Base-by-base conservation (phyloP, 2,329 filamentous ascomycete species). In the Triangularia verruculosa region DNA sequence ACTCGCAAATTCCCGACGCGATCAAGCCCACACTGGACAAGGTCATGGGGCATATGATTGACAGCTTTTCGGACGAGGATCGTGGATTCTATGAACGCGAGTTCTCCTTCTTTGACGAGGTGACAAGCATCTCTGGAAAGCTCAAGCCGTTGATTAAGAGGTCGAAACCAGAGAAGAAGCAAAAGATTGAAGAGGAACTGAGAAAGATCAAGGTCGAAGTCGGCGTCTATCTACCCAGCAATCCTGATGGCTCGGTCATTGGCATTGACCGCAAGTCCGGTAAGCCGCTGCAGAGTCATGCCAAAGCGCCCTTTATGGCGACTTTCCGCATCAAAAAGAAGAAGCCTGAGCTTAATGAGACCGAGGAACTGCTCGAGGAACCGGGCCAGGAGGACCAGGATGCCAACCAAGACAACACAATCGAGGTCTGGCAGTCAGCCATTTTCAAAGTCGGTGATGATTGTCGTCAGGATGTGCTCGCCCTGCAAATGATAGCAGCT, bases 401-500 rank as follows among this genome's bases (percentile, higher is more conserved):
- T 28, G 63, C 73, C 7, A 71, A 72, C 27, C 78, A 79, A 60
- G 86, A 84, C 71, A 91, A 87, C 0, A 54, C 25, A 12, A 87
- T 96, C 69, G 96, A 99, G 76, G 90, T 94, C n/a, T 98, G 95
- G 96, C 95, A 99, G 76, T 96, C 93, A 1, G 95, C 94, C 62
- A 99, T 99, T 73, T 99, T 99, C 87, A 99, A 99, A 76, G 96
- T 99, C 57, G 95, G 95, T 66, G 95, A 99, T 74, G 95, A 99
- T 76, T 98, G 95, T 75, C 90, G 95, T 58, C 95, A 99, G 78
- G 96, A 99, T 72, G 91, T 99, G 59, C 83, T 99, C 65, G 95
- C 95, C 1, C 81, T 99, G 66, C 95, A 99, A 77, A 96, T 99
- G 90, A 97, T 99, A 74, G 89, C 95, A 0, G 93, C 93, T 1